phyloP scores from a whole-genome alignment of 179 eudicot species.

The Gypsophila paniculata region DNA sequence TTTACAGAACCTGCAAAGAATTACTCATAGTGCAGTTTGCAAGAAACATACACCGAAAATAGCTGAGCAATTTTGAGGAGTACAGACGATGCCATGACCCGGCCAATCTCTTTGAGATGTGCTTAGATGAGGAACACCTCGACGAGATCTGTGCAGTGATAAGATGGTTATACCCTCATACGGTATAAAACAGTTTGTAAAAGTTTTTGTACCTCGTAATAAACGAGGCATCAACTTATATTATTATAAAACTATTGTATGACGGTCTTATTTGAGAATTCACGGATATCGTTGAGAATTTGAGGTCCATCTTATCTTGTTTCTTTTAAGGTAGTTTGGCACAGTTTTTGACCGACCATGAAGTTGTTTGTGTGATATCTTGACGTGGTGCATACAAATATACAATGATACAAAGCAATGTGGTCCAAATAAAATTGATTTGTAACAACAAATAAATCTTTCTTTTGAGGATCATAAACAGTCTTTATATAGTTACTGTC shows the following conservation, averaged over 20 bases:
- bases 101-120: not conserved
- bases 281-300: not conserved
- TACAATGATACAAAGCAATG: not conserved
- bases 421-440: constrained; percentile 20
- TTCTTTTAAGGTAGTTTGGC: constrained; percentile 15
- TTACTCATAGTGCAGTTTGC: not conserved
- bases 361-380: constrained; percentile 12
- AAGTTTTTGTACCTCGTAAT: too few relatives aligned
- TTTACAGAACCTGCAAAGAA: not conserved
- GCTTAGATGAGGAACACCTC: constrained; percentile 6
- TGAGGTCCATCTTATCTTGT: constrained; percentile 4
- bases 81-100: not conserved
- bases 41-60: not conserved
- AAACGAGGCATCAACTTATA: too few relatives aligned
- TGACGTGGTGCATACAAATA: constrained; percentile 16
- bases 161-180: too few relatives aligned
- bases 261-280: too few relatives aligned
- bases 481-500: not conserved
- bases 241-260: too few relatives aligned
- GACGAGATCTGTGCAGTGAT: constrained; percentile 16
- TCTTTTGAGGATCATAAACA: not conserved
- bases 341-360: not conserved
- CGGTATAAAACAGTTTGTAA: too few relatives aligned
- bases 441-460: not conserved
- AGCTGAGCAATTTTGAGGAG: not conserved